Evolutionary conservation across 2,329 filamentous ascomycete genomes (phyloP).

Genomic region (Helicocarpus griseus): DNA sequence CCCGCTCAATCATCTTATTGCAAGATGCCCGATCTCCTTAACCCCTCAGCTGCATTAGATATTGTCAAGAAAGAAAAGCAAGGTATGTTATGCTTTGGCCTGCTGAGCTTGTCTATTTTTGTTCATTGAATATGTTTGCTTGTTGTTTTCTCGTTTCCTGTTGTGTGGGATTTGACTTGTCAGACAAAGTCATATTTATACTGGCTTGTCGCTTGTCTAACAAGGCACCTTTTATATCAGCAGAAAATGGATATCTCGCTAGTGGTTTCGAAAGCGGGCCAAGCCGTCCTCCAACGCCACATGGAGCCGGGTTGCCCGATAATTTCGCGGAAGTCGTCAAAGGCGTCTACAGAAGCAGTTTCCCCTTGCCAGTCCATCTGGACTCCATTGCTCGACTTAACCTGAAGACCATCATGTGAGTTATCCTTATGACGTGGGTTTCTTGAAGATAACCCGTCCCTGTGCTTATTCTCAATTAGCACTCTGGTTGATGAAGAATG

Average conservation of each 20-base stretch:
- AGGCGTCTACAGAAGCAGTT: slow-evolving; percentile 73
- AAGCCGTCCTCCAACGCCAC: slow-evolving; percentile 23
- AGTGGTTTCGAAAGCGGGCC: slow-evolving; percentile 12
- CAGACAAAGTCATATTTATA: neutral
- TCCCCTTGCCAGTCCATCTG: slow-evolving; percentile 62
- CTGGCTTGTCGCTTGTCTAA: neutral
- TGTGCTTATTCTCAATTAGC: slow-evolving; percentile 25
- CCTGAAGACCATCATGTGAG: slow-evolving; percentile 72
- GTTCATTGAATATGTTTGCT: neutral
- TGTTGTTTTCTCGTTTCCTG: neutral
- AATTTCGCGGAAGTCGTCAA: slow-evolving; percentile 71
- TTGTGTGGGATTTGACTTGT: neutral
- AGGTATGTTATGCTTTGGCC: neutral
- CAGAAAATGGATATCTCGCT: slow-evolving; percentile 7
- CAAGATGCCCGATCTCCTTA: slow-evolving; percentile 1
- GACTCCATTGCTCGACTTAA: slow-evolving; percentile 57
- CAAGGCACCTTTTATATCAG: neutral
- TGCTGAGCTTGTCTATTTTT: neutral
- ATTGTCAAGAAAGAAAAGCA: slow-evolving; percentile 1
- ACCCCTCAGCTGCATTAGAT: neutral
- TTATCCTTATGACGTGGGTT: slow-evolving; percentile 5
- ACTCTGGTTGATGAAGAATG: slow-evolving; percentile 55
- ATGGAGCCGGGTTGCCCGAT: slow-evolving; percentile 37
- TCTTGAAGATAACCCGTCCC: neutral
- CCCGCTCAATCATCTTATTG: neutral